These are phyloP conservation scores for Poronia punctata DNA, from an alignment of 495 filamentous ascomycete genomes.

Conservation along the genomic window DNA sequence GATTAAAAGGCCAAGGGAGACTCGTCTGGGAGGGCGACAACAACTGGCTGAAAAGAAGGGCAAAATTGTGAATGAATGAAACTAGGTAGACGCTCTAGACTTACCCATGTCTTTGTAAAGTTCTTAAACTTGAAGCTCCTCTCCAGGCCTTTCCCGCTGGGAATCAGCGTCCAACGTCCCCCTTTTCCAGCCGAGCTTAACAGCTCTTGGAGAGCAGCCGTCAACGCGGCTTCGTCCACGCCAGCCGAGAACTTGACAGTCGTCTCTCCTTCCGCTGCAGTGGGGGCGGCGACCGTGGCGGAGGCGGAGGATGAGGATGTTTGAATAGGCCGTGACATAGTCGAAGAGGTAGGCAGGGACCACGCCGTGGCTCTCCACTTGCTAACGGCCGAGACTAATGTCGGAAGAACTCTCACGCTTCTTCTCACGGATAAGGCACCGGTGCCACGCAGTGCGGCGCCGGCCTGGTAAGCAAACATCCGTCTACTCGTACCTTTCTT, in stretches of 20 bases:
- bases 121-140: constrained; percentile 55
- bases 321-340: too few relatives aligned
- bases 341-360: background rate
- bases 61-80: constrained; percentile 2
- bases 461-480: constrained; percentile 6
- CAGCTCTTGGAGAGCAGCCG: constrained; percentile 15
- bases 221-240: constrained; percentile 21
- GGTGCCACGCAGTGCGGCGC: background rate
- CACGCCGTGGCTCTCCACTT: background rate
- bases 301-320: constrained; percentile 3
- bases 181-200: constrained; percentile 24
- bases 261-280: too few relatives aligned
- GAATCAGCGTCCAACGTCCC: constrained; percentile 45
- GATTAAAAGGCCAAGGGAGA: too few relatives aligned
- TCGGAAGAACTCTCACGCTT: too few relatives aligned
- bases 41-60: too few relatives aligned
- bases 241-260: constrained; percentile 23
- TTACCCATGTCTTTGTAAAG: constrained; percentile 57
- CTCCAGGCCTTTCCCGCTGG: constrained; percentile 48
- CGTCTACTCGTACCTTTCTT: constrained; percentile 1
- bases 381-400: constrained; percentile 5
- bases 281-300: constrained; percentile 6
- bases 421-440: constrained; percentile 1
- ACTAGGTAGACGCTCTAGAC: constrained; percentile 12
- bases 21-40: too few relatives aligned